These are phyloP conservation scores for Bolboschoenoplectus hybrid DNA, from an alignment of 202 grass and related monocot species.

Conservation along the genomic window DNA sequence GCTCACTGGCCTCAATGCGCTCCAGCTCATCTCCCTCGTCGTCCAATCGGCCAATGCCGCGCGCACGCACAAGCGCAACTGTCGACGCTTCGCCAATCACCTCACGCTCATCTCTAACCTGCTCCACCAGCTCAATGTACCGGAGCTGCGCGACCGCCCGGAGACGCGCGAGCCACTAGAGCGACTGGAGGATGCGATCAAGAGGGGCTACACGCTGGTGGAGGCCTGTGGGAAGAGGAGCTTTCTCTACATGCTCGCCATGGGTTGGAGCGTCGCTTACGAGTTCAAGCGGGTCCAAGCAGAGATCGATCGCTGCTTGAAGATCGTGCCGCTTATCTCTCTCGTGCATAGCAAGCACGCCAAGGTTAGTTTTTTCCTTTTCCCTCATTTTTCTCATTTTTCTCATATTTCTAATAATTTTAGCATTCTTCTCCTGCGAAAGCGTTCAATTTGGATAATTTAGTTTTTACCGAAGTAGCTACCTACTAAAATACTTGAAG, in stretches of 20 bases:
- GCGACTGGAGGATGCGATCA: slow-evolving; percentile 44
- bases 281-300: slow-evolving; percentile 72
- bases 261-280: slow-evolving; percentile 88
- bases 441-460: not conserved
- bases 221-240: slow-evolving; percentile 51
- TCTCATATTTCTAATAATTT: not conserved
- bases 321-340: slow-evolving; percentile 84
- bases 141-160: slow-evolving; percentile 48
- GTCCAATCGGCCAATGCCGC: slow-evolving; percentile 45
- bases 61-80: slow-evolving; percentile 58
- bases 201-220: slow-evolving; percentile 26
- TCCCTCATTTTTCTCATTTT: not conserved
- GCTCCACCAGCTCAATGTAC: slow-evolving; percentile 49
- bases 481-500: not conserved
- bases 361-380: slow-evolving; percentile 47
- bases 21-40: slow-evolving; percentile 55
- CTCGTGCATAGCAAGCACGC: slow-evolving; percentile 73
- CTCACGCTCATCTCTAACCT: slow-evolving; percentile 54
- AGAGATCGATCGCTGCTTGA: slow-evolving; percentile 88
- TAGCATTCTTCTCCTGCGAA: not conserved
- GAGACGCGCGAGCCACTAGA: slow-evolving; percentile 54
- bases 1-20: slow-evolving; percentile 52
- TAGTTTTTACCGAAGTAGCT: not conserved
- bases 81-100: slow-evolving; percentile 52
- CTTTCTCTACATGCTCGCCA: slow-evolving; percentile 87